phyloP scores from a whole-genome alignment of 2,329 filamentous ascomycete genomes.

The Raffaelea albimanens region DNA sequence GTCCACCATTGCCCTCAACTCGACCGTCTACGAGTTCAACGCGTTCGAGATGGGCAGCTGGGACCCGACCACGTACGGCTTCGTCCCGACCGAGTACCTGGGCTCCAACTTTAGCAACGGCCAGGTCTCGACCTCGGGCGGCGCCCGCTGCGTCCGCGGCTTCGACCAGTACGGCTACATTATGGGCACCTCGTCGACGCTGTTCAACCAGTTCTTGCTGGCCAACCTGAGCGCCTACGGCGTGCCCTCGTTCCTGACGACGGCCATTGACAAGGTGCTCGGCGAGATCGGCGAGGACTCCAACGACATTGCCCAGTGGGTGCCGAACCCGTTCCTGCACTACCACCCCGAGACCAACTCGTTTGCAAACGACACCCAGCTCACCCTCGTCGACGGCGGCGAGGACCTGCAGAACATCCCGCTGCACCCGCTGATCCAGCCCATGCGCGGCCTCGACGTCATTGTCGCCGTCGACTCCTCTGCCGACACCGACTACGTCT shows the following conservation, averaged over 20 bases:
- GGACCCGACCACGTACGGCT: slow-evolving; percentile 50
- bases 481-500: slow-evolving; percentile 47
- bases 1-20: slow-evolving; percentile 39
- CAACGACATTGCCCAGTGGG: slow-evolving; percentile 42
- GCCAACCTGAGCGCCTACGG: slow-evolving; percentile 42
- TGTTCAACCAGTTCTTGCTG: slow-evolving; percentile 74
- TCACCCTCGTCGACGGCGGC: slow-evolving; percentile 42
- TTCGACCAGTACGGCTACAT: slow-evolving; percentile 77
- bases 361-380: slow-evolving; percentile 23
- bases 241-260: slow-evolving; percentile 38
- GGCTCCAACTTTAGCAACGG: slow-evolving; percentile 49
- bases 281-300: slow-evolving; percentile 39
- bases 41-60: slow-evolving; percentile 59
- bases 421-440: slow-evolving; percentile 40
- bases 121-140: slow-evolving; percentile 37
- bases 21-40: slow-evolving; percentile 55
- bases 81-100: slow-evolving; percentile 49
- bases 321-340: slow-evolving; percentile 50
- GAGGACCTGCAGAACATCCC: slow-evolving; percentile 40
- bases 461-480: slow-evolving; percentile 57
- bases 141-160: slow-evolving; percentile 58
- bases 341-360: slow-evolving; percentile 34
- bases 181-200: slow-evolving; percentile 75
- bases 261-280: slow-evolving; percentile 44
- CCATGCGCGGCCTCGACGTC: slow-evolving; percentile 45